Evolutionary conservation across 2,329 filamentous ascomycete genomes (phyloP).

Genomic region (Davidsoniella virescens): DNA sequence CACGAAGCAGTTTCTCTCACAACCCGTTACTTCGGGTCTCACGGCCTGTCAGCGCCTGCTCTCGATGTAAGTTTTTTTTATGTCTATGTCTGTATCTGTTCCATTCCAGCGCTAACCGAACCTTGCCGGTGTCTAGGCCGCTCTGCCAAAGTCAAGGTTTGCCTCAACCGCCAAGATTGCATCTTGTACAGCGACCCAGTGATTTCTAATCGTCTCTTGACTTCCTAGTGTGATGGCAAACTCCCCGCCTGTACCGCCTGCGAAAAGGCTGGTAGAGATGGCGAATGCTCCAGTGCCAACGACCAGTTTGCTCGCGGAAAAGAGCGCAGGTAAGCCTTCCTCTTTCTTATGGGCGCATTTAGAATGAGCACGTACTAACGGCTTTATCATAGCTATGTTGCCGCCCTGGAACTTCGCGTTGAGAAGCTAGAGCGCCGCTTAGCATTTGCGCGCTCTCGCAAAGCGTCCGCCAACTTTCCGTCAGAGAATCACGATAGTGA

Average conservation of each 20-base stretch:
- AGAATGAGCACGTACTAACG: neutral
- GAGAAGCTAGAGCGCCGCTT: conserved; percentile 75
- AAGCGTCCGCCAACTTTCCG: conserved; percentile 48
- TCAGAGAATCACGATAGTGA: conserved; percentile 26
- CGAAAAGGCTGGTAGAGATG: conserved; percentile 73
- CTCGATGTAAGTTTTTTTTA: conserved; percentile 39
- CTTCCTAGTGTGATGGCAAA: conserved; percentile 69
- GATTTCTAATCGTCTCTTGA: conserved; percentile 1
- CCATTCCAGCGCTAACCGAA: neutral
- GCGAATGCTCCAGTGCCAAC: conserved; percentile 82
- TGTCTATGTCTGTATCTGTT: neutral
- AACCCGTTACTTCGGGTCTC: conserved; percentile 56
- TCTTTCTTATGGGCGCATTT: neutral
- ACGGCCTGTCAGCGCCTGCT: conserved; percentile 64
- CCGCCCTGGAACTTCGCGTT: conserved; percentile 78
- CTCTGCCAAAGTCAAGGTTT: conserved; percentile 78
- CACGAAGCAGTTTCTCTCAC: conserved; percentile 32
- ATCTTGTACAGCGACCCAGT: neutral
- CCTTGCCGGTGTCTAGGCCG: conserved; percentile 35
- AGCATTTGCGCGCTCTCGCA: conserved; percentile 51
- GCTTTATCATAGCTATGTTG: conserved; percentile 54
- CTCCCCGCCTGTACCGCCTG: conserved; percentile 89
- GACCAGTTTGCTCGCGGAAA: conserved; percentile 94
- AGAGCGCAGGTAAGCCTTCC: conserved; percentile 55
- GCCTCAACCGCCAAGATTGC: conserved; percentile 1